Evolutionary conservation across 2,329 filamentous ascomycete species (phyloP), one percentile per base, ranked within the genome.

Genomic region (Aspergillus sp.): DNA sequence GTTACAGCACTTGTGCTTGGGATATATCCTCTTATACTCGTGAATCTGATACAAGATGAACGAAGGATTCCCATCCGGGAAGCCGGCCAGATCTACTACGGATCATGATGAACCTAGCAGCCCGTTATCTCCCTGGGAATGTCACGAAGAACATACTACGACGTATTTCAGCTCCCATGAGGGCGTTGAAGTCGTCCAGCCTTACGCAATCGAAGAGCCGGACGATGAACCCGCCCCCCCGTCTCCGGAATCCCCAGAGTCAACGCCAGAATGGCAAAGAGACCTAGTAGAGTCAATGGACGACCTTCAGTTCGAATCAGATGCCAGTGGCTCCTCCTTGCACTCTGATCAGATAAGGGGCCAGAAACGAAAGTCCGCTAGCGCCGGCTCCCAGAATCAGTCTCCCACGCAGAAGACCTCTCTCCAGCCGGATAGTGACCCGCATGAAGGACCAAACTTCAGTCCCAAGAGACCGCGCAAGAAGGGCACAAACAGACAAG

Each of bases 161-260:
- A 10, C 19, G 27, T 8, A 12, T 4, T 7, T 9, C 7, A 9
- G 8, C 3, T 9, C 28, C 27, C 36, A 42, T 10, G 8, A 36
- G 29, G 53, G 62, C 44, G 50, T 58, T 8, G 57, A 65, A 46
- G 56, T 66, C 3, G 53, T 71, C 19, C 58, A 53, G 19, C 70
- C 70, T 10, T 71, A 71, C 51, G 63, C 55, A 28, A 58, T 68
- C n/a, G 65, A 67, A 48, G 65, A 68, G 42, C 60, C 64, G 5
- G 59, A 61, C 10, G 61, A 65, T 32, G 59, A 64, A 2, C 35
- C 55, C 5, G 38, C 41, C 42, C 6, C 33, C 9, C 27, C 6
- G 3, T 12, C 32, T 7, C 12, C 41, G 36, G 29, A 42, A 41
- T n/a, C 42, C 39, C 29, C 42, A 48, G 46, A 54, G 48, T 55